Evolutionary conservation across 345 rosid species (phyloP).

Genomic region (Brassica juncea): DNA sequence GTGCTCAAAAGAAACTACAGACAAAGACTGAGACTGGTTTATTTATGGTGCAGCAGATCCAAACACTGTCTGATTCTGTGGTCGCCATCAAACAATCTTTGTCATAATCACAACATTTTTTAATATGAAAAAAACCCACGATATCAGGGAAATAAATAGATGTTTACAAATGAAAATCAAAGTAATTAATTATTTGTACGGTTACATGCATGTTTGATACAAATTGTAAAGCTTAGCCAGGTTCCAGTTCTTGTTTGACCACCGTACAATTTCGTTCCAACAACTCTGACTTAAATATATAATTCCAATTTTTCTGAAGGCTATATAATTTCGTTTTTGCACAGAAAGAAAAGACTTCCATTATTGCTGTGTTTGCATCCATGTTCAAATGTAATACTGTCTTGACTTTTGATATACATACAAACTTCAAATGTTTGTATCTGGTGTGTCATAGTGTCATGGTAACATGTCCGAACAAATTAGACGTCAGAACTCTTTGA

Average conservation of each 20-base stretch:
- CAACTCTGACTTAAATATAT: neutral
- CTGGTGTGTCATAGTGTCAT: neutral
- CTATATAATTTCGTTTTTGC: neutral
- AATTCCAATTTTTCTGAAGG: too few species aligned
- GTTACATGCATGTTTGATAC: neutral
- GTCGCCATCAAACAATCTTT: constrained; percentile 24
- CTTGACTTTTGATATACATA: neutral
- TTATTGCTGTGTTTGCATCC: neutral
- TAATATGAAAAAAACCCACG: neutral
- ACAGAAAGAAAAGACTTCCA: neutral
- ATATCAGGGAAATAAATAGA: constrained; percentile 1
- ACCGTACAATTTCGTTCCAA: neutral
- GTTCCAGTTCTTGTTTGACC: constrained; percentile 8
- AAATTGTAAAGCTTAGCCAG: neutral
- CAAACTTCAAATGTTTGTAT: neutral
- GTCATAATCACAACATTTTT: constrained; percentile 9
- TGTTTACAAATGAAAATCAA: neutral
- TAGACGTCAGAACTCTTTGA: constrained; percentile 27
- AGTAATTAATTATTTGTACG: neutral
- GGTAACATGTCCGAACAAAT: constrained; percentile 29
- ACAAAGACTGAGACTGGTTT: constrained; percentile 8
- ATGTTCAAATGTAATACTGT: neutral
- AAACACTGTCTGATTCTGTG: constrained; percentile 29
- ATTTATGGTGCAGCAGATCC: constrained; percentile 12
- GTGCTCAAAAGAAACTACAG: constrained; percentile 17